Evolutionary conservation across 2,329 filamentous ascomycete genomes (phyloP), one percentile per base, ranked within the genome.

Genomic region (Mycogone perniciosa): DNA sequence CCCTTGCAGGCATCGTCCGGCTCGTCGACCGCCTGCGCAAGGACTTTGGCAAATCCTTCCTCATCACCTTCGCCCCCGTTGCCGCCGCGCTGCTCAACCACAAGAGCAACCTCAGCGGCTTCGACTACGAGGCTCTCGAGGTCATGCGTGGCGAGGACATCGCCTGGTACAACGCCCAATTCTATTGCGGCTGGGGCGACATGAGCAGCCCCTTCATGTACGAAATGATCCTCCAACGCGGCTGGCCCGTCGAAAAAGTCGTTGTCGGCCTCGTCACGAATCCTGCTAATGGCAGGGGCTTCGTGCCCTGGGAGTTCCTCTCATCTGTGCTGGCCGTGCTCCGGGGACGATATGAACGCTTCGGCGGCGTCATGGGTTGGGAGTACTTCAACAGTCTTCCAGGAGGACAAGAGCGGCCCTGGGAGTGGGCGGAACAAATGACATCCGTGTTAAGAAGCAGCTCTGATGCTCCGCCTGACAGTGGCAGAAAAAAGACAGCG

Each of bases 301-400:
- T 71, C 57, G 72, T 80, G 7, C 62, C 64, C 4, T 73, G 72
- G 51, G 71, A 79, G 34, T 75, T 75, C 52, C 62, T 79, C 35
- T 68, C 68, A 1, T 54, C 61, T 6, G 73, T 76, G 0, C 62
- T 81, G 3, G 57, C 62, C 9, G 61, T 69, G 3, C 59, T 81
- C 29, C 61, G 66, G n/a, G 60, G 59, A 3, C 64, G 70, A 48
- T 88, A 88, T 60, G 79, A 80, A 1, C 71, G 72, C 1, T 93
- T 96, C 65, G 91, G 90, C 1, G 91, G 91, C 1, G 83, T 96
- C 6, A 93, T 93, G 84, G 89, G 89, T 2, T 96, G 91, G 91
- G 91, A 96, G 71, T 96, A 93, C 65, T 96, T 92, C 71, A 95
- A 95, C 71, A 81, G 85, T 50, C 66, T 83, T 52, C 86, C 88